phyloP scores from a whole-genome alignment of 1,139 yeast species.

The Pichia sp. region DNA sequence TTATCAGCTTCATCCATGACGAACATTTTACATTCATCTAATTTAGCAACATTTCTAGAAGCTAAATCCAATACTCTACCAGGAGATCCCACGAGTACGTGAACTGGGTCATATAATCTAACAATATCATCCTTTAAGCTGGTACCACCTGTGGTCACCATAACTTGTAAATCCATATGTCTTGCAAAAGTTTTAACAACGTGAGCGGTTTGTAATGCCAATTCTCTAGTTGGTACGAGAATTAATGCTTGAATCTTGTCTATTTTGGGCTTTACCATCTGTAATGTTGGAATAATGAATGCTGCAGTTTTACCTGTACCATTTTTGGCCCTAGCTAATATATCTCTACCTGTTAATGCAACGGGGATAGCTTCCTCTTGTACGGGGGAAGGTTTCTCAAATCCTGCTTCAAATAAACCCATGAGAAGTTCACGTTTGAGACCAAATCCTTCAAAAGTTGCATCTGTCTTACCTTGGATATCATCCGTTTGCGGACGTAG shows the following conservation, averaged over 20 bases:
- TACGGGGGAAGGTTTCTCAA: constrained; percentile 96
- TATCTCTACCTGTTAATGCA: constrained; percentile 92
- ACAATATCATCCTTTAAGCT: constrained; percentile 88
- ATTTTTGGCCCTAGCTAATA: constrained; percentile 95
- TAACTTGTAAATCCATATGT: constrained; percentile 85
- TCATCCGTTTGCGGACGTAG: constrained; percentile 95
- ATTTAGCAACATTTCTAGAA: constrained; percentile 77
- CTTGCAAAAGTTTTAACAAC: constrained; percentile 96
- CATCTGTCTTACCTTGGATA: constrained; percentile 87
- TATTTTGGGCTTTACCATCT: constrained; percentile 71
- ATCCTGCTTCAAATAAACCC: constrained; percentile 99
- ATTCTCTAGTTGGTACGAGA: constrained; percentile 85
- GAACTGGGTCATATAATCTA: constrained; percentile 88
- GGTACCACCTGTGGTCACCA: constrained; percentile 99
- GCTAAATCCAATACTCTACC: constrained; percentile 97
- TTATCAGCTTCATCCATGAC: constrained; percentile 99
- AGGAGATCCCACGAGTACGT: constrained; percentile 85
- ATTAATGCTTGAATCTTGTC: constrained; percentile 79
- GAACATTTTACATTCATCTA: constrained; percentile 80
- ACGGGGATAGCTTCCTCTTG: constrained; percentile 97
- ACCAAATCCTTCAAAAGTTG: constrained; percentile 85
- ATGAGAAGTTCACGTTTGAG: constrained; percentile 87
- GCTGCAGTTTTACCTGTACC: constrained; percentile 99
- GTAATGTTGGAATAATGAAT: constrained; percentile 77
- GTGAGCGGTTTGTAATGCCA: constrained; percentile 75